A percentile compares a stretch with the other conserved stretches of the same genome.
phyloP scores from a whole-genome alignment of 2,329 filamentous ascomycete species.

The Magnaporthiopsis incrustans region DNA sequence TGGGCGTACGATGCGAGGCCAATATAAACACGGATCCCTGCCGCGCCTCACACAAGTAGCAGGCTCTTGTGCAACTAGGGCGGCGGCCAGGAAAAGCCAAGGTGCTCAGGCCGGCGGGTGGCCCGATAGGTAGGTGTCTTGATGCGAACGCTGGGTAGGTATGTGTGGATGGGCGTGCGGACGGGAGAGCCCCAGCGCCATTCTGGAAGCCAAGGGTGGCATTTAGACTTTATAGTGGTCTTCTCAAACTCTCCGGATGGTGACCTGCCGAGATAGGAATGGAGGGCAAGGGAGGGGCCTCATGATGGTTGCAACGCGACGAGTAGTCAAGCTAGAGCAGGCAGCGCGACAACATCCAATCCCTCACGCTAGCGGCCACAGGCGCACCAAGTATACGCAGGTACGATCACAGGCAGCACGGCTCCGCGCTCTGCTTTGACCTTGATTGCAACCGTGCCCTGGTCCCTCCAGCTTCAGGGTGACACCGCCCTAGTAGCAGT shows the following conservation, averaged over 20 bases:
- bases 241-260: neutral
- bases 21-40: conserved; percentile 9
- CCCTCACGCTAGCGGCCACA: neutral
- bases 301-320: neutral
- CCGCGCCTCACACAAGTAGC: neutral
- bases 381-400: neutral
- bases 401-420: neutral
- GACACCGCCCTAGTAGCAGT: neutral
- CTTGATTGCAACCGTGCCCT: neutral
- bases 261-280: neutral
- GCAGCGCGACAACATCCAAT: neutral
- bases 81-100: neutral
- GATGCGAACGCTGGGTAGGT: neutral
- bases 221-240: neutral
- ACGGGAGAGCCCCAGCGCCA: neutral
- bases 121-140: neutral
- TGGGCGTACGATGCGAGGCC: conserved; percentile 1
- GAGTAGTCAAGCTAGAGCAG: neutral
- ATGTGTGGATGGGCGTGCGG: too few species aligned
- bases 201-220: neutral
- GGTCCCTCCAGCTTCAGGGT: neutral
- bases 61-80: neutral
- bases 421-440: neutral
- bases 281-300: too few species aligned
- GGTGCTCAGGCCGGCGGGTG: neutral